Percentiles rank a stretch among this genome's conserved stretches.
Evolutionary conservation across 2,329 filamentous ascomycete genomes (phyloP).

Genomic region (Trichoderma afroharzianum): DNA sequence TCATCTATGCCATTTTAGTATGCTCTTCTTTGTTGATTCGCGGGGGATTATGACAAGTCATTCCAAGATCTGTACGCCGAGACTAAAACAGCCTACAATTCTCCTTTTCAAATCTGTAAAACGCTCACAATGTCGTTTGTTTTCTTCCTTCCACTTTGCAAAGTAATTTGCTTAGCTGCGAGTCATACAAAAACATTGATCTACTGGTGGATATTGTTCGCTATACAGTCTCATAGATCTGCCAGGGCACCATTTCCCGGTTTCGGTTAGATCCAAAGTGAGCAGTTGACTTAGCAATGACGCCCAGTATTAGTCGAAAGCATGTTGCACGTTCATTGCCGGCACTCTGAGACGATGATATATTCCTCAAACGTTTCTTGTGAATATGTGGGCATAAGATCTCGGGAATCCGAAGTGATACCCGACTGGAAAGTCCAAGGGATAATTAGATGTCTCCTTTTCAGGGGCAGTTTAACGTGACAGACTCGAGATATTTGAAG

Average conservation of each 20-base stretch:
- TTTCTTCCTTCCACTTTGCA: background rate
- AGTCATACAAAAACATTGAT: background rate
- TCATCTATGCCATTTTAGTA: background rate
- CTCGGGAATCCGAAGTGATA: background rate
- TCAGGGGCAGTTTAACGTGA: background rate
- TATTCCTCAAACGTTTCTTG: background rate
- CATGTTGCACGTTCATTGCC: background rate
- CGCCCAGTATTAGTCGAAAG: background rate
- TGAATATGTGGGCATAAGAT: background rate
- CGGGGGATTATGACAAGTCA: background rate
- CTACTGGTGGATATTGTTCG: background rate
- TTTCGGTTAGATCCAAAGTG: background rate
- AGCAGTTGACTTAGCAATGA: background rate
- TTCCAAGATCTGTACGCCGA: background rate
- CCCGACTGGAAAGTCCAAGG: background rate
- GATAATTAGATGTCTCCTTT: background rate
- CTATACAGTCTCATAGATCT: background rate
- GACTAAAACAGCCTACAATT: background rate
- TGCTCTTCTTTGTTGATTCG: background rate
- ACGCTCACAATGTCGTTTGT: background rate
- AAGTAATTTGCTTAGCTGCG: background rate
- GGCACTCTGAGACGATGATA: background rate
- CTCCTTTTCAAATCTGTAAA: background rate
- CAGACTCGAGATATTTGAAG: background rate
- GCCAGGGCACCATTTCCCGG: background rate